Evolutionary conservation across 2,329 filamentous ascomycete species (phyloP).

Genomic region (Zasmidium citrigriseum): DNA sequence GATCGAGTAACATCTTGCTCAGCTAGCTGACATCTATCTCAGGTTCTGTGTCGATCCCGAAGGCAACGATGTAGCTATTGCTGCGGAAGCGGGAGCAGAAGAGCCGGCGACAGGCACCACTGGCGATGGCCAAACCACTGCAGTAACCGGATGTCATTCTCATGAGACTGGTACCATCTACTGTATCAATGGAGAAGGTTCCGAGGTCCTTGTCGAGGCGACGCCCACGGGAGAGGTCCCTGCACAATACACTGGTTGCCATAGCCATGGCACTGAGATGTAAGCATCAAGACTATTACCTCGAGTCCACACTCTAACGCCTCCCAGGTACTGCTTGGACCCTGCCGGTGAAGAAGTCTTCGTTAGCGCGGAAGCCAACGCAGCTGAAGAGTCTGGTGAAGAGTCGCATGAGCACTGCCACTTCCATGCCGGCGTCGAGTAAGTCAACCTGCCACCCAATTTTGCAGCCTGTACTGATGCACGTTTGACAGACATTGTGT

Average conservation of each 20-base stretch:
- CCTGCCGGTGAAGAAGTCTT: conserved; percentile 62
- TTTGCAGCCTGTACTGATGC: too few relatives aligned
- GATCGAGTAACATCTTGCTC: neutral
- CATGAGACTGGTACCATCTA: conserved; percentile 29
- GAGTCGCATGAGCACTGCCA: conserved; percentile 55
- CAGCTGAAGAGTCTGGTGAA: conserved; percentile 26
- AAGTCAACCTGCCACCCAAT: too few relatives aligned
- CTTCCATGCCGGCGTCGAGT: conserved; percentile 76
- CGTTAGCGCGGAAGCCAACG: conserved; percentile 39
- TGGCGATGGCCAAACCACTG: conserved; percentile 16
- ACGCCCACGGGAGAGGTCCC: conserved; percentile 51
- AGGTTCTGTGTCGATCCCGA: conserved; percentile 41
- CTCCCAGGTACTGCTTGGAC: conserved; percentile 58
- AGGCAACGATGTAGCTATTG: conserved; percentile 4
- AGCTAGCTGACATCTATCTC: neutral
- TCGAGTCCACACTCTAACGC: neutral
- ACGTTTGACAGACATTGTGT: conserved; percentile 63
- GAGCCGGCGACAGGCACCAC: conserved; percentile 8
- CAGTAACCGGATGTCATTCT: conserved; percentile 23
- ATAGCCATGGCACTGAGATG: conserved; percentile 59
- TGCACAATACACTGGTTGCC: conserved; percentile 61
- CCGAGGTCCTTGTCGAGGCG: conserved; percentile 54
- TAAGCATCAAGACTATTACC: neutral
- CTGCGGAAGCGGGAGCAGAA: conserved; percentile 40
- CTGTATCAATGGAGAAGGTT: conserved; percentile 43